Evolutionary conservation across 75 land plant genomes (phyloP), one percentile per base, ranked within the genome.

Genomic region (Isoetes taiwanensis): DNA sequence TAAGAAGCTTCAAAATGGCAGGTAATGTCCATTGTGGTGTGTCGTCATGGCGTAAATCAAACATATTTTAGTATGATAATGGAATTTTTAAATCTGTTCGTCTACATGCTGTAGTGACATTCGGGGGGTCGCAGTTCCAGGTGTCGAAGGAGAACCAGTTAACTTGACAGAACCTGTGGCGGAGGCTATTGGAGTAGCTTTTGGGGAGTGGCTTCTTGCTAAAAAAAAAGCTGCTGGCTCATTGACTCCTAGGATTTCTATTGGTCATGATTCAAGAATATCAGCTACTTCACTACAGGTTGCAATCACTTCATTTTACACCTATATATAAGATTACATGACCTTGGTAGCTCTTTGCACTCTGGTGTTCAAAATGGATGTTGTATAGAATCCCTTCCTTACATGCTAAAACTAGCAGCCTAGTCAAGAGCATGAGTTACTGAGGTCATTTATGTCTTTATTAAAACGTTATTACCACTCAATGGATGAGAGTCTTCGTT

Each of bases 241-340:
- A 37, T 68, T 31, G 32, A 69, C 73, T n/a, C 33, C 77, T 41
- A 71, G 66, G 39, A 64, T 91, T 40, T 86, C 97, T 9, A 62
- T 91, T 72, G 97, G 97, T 19, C 97, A 91, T 69, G 97, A 91
- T 68, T 91, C 97, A 30, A 73, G 97, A 26, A 80, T 91, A 59
- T 78, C 97, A 26, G 87, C 97, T 33, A 61, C 75, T 31, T 69
- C 31, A 6, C 57, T 91, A 37, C 88, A 91, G 79, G 97, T 85
- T 48, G 14, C 39, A 10, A 14, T 37, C 14, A 14, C 39, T 9
- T 37, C 12, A 37, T 37, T 54, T 54, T 11, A 39, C 46, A 10
- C 14, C 0, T 11, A 34, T 23, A 2, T 11, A 21, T 34, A 3
- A n/a, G n/a, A n/a, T n/a, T n/a, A n/a, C n/a, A n/a, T n/a, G n/a